Conservation (phyloP, 768 basidiomycete genomes). For the Pisolithus microcarpus region DNA sequence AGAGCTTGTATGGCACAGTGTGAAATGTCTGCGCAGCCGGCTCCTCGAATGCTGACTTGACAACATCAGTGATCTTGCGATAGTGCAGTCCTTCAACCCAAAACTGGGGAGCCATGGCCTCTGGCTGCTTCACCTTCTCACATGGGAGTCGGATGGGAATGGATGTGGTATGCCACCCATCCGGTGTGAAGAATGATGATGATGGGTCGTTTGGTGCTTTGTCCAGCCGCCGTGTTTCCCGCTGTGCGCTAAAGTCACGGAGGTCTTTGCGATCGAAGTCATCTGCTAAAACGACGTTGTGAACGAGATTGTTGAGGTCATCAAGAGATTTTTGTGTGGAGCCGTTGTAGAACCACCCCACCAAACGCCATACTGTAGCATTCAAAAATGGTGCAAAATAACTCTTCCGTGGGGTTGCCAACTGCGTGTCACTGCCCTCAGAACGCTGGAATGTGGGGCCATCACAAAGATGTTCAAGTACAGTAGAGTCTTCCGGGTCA, state of each 20-base stretch:
- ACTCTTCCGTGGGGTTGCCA: background rate
- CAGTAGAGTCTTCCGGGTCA: background rate
- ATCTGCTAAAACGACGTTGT: constrained; percentile 3
- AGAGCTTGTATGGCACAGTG: constrained; percentile 10
- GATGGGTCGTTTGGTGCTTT: background rate
- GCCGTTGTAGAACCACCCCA: constrained; percentile 19
- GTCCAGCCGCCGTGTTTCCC: background rate
- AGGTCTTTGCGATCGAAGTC: constrained; percentile 8
- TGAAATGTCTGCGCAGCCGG: constrained; percentile 11
- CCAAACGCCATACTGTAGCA: constrained; percentile 6
- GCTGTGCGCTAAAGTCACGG: background rate
- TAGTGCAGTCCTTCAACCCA: constrained; percentile 23
- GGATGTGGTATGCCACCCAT: background rate
- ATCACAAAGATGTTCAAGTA: background rate
- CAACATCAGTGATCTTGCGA: constrained; percentile 16
- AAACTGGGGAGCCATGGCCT: constrained; percentile 2
- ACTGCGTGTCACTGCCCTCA: background rate
- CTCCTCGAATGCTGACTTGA: constrained; percentile 17
- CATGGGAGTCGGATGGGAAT: constrained; percentile 7
- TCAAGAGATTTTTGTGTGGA: constrained; percentile 6
- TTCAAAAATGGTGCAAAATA: background rate
- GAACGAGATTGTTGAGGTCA: constrained; percentile 5
- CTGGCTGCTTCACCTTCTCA: background rate
- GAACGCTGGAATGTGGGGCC: background rate
- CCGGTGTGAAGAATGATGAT: background rate